Evolutionary conservation across 1,139 yeast species (phyloP), one percentile per base, ranked within the genome.

Genomic region (Yamadazyma trypodendri): DNA sequence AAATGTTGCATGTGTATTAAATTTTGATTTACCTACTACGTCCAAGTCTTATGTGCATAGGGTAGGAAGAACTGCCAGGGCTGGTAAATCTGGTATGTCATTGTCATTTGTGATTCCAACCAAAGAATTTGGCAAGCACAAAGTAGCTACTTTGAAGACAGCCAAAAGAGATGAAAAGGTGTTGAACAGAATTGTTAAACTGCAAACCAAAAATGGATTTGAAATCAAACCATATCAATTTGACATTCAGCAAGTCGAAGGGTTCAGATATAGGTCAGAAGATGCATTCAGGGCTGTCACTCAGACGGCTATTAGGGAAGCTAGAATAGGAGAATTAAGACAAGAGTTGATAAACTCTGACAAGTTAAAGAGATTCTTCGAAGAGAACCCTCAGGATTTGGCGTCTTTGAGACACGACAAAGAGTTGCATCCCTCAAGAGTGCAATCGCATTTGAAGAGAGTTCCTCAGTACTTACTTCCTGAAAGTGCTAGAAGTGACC

Each of bases 281-380:
- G 98, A 92, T 65, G 97, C 96, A 1, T 92, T 92, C 65, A 79
- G 97, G 63, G 87, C 97, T 0, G 95, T 94, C 21, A 92, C 98
- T 0, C 81, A 79, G 43, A 82, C 86, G 6, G 86, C 96, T 1
- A 78, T 94, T 20, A 81, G 97, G 61, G 97, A 92, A 56, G 97
- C 98, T 1, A 79, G 98, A 54, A 78, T 90, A 39, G 85, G 81
- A 57, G 99, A 94, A 60, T 75, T 94, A 58, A 85, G 86, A 58
- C 78, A 83, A 52, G 98, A 94, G 61, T 72, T 94, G 58, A 69
- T 94, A 45, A 80, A 90, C 31, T 85, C 95, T 48, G 97, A 89
- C 46, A 89, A 88, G 55, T 75, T 94, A 56, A 89, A 89, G 62
- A 79, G 97, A 54, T 95, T 89, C 64, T 94, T 94, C 56, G 97